A percentile compares a stretch with the other conserved stretches of the same genome.
phyloP scores from a whole-genome alignment of 176 grass and related monocot species.

The Triticum turgidum region DNA sequence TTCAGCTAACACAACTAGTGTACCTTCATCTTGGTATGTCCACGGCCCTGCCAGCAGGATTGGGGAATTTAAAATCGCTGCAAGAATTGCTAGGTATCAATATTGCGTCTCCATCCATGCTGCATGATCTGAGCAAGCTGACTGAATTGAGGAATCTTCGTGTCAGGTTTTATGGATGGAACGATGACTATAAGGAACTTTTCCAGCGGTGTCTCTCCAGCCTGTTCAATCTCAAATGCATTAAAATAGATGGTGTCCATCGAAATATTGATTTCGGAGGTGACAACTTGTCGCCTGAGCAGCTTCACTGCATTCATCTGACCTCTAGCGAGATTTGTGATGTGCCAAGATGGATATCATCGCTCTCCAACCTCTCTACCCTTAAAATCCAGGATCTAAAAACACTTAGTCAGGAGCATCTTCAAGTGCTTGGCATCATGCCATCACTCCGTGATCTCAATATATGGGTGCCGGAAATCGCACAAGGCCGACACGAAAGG shows the following conservation, averaged over 20 bases:
- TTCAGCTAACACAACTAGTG: not conserved
- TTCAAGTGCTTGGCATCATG: not conserved
- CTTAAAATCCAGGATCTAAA: not conserved
- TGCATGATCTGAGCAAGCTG: not conserved
- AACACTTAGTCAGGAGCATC: not conserved
- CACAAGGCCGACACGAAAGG: not conserved
- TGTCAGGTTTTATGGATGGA: not conserved
- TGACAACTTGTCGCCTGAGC: not conserved
- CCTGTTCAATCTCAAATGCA: not conserved
- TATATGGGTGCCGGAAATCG: not conserved
- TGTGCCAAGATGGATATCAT: constrained; percentile 22
- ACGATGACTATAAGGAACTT: not conserved
- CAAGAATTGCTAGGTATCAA: not conserved
- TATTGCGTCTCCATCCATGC: not conserved
- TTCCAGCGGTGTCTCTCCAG: not conserved
- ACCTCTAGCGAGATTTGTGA: not conserved
- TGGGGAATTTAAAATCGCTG: not conserved
- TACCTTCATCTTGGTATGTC: fast-evolving
- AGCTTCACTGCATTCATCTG: not conserved
- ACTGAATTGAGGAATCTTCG: not conserved
- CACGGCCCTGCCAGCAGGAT: not conserved
- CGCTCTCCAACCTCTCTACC: not conserved
- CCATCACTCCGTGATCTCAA: not conserved
- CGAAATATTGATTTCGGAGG: fast-evolving
- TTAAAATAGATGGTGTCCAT: not conserved